These are phyloP conservation scores for Volvariella surrecta DNA, from an alignment of 1,284 basidiomycete genomes.

Conservation along the genomic window DNA sequence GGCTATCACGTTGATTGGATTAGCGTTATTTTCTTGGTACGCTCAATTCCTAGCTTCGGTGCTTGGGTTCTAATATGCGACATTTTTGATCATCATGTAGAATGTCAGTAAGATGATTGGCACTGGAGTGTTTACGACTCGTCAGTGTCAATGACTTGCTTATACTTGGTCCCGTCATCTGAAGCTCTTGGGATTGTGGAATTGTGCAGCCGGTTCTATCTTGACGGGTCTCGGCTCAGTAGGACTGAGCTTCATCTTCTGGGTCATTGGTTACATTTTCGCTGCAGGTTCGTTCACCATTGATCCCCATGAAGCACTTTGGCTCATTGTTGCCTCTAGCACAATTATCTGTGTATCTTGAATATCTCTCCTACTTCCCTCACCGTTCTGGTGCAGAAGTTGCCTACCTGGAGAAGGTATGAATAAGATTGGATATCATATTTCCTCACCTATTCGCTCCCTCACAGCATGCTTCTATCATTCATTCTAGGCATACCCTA, in stretches of 20 bases:
- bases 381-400: constrained; percentile 39
- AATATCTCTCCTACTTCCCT: constrained; percentile 32
- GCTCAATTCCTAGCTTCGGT: not conserved
- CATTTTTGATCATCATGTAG: constrained; percentile 13
- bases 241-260: constrained; percentile 33
- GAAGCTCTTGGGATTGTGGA: not conserved
- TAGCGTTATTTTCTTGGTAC: constrained; percentile 28
- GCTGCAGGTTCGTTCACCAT: constrained; percentile 20
- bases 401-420: constrained; percentile 34
- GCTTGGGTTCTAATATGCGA: not conserved
- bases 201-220: constrained; percentile 25
- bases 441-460: not conserved
- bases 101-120: constrained; percentile 33
- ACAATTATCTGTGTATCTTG: constrained; percentile 25
- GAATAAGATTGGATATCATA: constrained; percentile 2
- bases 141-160: constrained; percentile 14
- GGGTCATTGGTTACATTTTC: constrained; percentile 32
- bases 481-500: constrained; percentile 26
- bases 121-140: constrained; percentile 32
- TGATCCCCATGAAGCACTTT: not conserved
- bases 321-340: constrained; percentile 12
- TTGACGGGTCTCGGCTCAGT: constrained; percentile 32
- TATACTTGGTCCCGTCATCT: no score
- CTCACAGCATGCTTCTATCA: not conserved
- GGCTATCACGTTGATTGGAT: constrained; percentile 32